Base-by-base conservation (phyloP, 768 basidiomycete species). In the Candolleomyces aberdarensis region DNA sequence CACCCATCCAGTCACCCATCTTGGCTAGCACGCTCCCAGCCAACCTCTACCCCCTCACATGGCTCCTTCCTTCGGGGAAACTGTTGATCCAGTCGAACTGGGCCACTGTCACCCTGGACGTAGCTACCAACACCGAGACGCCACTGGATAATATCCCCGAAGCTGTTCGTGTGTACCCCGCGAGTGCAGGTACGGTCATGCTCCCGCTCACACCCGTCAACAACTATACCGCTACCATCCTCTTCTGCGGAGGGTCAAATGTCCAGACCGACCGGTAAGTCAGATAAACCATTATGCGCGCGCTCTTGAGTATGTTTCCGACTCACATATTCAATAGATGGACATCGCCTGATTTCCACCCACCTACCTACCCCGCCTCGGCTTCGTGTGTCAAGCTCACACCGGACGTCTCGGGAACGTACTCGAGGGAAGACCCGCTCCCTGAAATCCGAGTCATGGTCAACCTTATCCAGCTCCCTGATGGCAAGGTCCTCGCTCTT, bases 241-340 rank as follows among this genome's bases (percentile, higher is more conserved):
- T 96, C 60, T 92, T 95, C 74, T 96, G 93, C 63, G 93, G 94
- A 41, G 94, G 94, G 1, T 87, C 88, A 46, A 80, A 88, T 69
- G 73, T 87, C 40, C 72, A 76, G 55, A 65, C 79, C 10, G 70
- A 80, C 59, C 70, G 77, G 85, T 82, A 71, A 68, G 75, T 74
- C n/a, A n/a, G n/a, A n/a, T n/a, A n/a, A n/a, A n/a, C 32, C 55
- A 56, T 56, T 61, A 43, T 49, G 17, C 13, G 26, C 19, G 3
- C 19, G 19, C 14, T 41, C 58, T 54, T n/a, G n/a, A n/a, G 52
- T 49, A 53, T 50, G 19, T 46, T 47, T 29, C 43, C 44, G 11
- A 54, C 43, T 32, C 39, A 9, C 32, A 32, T 32, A n/a, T 32
- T 32, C 22, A 9, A 40, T n/a, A 81, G 82, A 63, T 88, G 87